Evolutionary conservation across 176 grass and related monocot species (phyloP), one percentile per base, ranked within the genome.

Genomic region (Elaeis guineensis): DNA sequence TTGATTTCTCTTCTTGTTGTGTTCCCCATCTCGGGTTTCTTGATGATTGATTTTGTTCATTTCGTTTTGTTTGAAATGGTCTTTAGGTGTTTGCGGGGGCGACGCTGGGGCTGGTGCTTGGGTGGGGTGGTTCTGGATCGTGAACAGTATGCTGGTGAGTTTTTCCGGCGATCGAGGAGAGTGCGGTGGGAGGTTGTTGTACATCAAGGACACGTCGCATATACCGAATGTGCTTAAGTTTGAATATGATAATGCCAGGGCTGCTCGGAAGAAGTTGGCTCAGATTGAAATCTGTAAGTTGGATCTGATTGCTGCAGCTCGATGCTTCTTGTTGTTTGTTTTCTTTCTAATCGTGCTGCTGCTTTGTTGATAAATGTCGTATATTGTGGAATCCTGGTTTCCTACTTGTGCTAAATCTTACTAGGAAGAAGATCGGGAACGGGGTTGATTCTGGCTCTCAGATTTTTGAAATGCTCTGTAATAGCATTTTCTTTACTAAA

Each of bases 161-260:
- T 74, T 92, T 98, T 74, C 87, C 93, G 53, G 76, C 81, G 75
- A 83, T 98, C 11, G 93, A 98, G 65, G 93, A 98, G 77, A 92
- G 82, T 21, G 67, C 79, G 29, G 71, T 92, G 93, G 81, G 25
- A 87, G 79, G 63, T 86, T 72, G 78, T 53, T 98, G 5, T 98
- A 89, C 64, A 82, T 98, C 52, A 98, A 98, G 73, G 93, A 98
- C 72, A 89, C 87, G 2, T 92, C 93, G 23, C 93, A 98, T 57
- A 89, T 98, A 71, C 87, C 70, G 19, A 76, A 98, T 70, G 84
- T 85, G 48, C 79, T 92, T 22, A 91, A 98, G 79, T 98, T 92
- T 54, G 93, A 98, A 73, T 98, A 98, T 64, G 88, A 98, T 53
- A 98, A 98, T 49, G 93, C 84, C 24, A 91, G 93, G 78, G 84